Evolutionary conservation across 2,329 filamentous ascomycete genomes (phyloP), one percentile per base, ranked within the genome.

Genomic region (Hymenoscyphus fraxineus): DNA sequence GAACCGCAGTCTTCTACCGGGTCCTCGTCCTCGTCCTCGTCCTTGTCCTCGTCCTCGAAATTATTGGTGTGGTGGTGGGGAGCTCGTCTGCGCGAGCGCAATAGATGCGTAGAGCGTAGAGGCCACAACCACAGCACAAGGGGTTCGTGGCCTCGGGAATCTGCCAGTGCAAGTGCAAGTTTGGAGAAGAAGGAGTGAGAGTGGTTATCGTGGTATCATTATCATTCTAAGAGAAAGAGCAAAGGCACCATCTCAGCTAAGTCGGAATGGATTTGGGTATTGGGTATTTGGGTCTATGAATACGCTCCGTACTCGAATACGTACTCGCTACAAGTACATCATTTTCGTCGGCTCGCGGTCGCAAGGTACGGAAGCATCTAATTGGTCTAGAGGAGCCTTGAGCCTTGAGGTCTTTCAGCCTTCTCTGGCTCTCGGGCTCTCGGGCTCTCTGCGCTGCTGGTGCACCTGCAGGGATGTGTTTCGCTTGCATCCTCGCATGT

Each of bases 121-220:
- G n/a, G 58, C 35, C 60, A 27, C 60, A 55, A 27, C 27, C 27
- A 27, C 27, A 27, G 27, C 27, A 27, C 27, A 27, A 39, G 13
- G 47, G 22, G 31, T 19, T 54, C 44, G 10, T 59, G 15, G 62
- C 31, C 55, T 57, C 3, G 55, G 55, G 13, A 35, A 57, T 35
- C 35, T 12, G 13, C 15, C 31, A 57, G 31, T 35, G 31, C 6
- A 35, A 57, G 27, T 32, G 55, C 15, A 35, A 57, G 55, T 32
- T 22, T 1, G 9, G 55, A 57, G n/a, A 38, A n/a, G 63, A 40
- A 58, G 61, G 41, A 67, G 61, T 68, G 64, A 62, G 41, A 67
- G 61, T 68, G 64, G 66, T 68, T 72, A 75, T 69, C 70, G 71
- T 66, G 69, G 71, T 71, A 74, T 74, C 73, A 75, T 75, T 71